Percentiles rank a stretch among this genome's conserved stretches.
Evolutionary conservation across 768 basidiomycete genomes (phyloP).

Genomic region (Paxillus involutus): DNA sequence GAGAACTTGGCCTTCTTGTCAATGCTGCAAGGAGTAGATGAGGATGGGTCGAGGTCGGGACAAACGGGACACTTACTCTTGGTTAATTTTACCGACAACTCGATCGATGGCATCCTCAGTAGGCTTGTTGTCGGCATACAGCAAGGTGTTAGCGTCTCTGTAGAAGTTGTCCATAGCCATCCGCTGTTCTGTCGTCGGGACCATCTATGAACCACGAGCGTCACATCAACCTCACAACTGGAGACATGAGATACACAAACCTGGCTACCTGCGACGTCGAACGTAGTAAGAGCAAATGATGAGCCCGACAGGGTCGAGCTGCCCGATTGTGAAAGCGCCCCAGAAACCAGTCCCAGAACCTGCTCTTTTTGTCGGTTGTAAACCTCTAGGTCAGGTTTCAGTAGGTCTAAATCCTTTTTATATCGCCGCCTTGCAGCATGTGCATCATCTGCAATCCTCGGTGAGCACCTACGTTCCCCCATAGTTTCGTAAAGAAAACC

Average conservation of each 20-base stretch:
- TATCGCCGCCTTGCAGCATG: conserved; percentile 88
- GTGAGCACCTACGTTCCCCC: too few species aligned
- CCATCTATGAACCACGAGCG: conserved; percentile 35
- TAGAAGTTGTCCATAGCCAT: conserved; percentile 82
- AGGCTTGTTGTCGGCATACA: conserved; percentile 95
- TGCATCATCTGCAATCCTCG: conserved; percentile 76
- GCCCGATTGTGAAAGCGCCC: conserved; percentile 50
- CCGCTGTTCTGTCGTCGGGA: conserved; percentile 59
- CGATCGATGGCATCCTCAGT: conserved; percentile 92
- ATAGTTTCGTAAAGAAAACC: too few species aligned
- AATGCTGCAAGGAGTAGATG: conserved; percentile 46
- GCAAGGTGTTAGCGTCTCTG: conserved; percentile 87
- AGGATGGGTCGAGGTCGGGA: background rate
- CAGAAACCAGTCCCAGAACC: conserved; percentile 71
- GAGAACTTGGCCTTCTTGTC: conserved; percentile 91
- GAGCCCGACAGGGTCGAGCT: conserved; percentile 30
- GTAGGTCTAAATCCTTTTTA: conserved; percentile 85
- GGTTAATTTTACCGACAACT: conserved; percentile 87
- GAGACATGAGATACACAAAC: conserved; percentile 27
- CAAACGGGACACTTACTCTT: conserved; percentile 50
- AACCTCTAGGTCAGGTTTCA: conserved; percentile 83
- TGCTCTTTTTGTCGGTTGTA: conserved; percentile 84
- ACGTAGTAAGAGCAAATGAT: conserved; percentile 43
- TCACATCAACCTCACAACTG: conserved; percentile 7
- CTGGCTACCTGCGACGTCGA: conserved; percentile 48